A percentile compares a stretch with the other conserved stretches of the same genome.
Evolutionary conservation across 225 moss, liverwort and hornwort genomes (phyloP).

Genomic region (Sphagnum contortum): DNA sequence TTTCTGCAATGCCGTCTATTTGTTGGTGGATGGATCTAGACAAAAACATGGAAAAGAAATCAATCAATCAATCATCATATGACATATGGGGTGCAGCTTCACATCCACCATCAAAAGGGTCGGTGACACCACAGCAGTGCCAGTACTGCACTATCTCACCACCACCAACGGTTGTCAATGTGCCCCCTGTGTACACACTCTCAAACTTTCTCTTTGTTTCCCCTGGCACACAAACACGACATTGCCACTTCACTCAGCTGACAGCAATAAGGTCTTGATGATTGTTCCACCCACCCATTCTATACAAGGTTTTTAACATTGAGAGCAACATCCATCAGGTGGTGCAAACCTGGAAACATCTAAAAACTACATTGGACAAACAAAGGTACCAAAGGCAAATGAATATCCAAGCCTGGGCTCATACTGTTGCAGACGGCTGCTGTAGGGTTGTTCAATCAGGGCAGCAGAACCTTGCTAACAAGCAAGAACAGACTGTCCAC

Average conservation of each 20-base stretch:
- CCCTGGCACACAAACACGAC: constrained; percentile 23
- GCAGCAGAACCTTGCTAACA: too few relatives aligned
- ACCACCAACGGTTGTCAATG: constrained; percentile 63
- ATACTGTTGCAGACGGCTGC: too few relatives aligned
- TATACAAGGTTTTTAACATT: background rate
- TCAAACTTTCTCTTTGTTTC: constrained; percentile 91
- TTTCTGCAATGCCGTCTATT: too few relatives aligned
- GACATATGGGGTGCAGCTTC: constrained; percentile 69
- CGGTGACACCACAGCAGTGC: constrained; percentile 77
- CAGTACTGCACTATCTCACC: constrained; percentile 76
- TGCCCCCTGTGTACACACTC: constrained; percentile 72
- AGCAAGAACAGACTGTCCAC: too few relatives aligned
- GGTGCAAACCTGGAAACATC: background rate
- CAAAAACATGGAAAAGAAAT: too few relatives aligned
- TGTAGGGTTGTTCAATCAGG: too few relatives aligned
- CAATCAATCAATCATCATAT: constrained; percentile 46
- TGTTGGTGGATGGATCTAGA: too few relatives aligned
- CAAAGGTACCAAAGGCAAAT: too few relatives aligned
- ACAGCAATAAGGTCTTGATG: constrained; percentile 1
- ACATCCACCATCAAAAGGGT: constrained; percentile 73
- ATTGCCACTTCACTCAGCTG: background rate
- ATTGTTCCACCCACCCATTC: background rate
- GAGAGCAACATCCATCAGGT: background rate
- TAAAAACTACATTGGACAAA: too few relatives aligned
- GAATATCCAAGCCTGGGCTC: too few relatives aligned